phyloP scores from a whole-genome alignment of 352 stramenopile genomes.

The Phytophthora nicotianae region DNA sequence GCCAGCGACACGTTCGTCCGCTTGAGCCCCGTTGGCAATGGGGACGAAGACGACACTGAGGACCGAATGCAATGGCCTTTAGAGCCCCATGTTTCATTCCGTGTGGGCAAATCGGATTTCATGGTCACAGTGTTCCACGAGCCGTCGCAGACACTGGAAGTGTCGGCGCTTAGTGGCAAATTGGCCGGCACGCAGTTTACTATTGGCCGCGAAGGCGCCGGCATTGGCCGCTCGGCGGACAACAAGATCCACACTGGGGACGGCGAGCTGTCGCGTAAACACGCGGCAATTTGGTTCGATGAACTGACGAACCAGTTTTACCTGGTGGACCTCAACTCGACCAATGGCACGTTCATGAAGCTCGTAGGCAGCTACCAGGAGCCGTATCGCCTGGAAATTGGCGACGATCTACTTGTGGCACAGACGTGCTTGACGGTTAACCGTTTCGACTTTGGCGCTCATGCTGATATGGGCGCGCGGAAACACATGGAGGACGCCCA shows the following conservation, averaged over 20 bases:
- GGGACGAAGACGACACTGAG: slow-evolving; percentile 46
- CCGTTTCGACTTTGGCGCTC: slow-evolving; percentile 96
- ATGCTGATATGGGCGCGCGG: slow-evolving; percentile 92
- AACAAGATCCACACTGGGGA: slow-evolving; percentile 95
- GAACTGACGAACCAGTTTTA: slow-evolving; percentile 78
- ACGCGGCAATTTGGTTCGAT: slow-evolving; percentile 94
- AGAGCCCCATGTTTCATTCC: slow-evolving; percentile 62
- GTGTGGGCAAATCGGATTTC: slow-evolving; percentile 85
- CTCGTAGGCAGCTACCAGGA: slow-evolving; percentile 93
- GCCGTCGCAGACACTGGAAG: slow-evolving; percentile 53
- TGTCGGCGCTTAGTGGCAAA: slow-evolving; percentile 68
- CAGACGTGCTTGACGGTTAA: slow-evolving; percentile 97
- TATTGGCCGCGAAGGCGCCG: slow-evolving; percentile 85
- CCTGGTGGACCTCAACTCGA: slow-evolving; percentile 87
- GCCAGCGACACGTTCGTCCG: slow-evolving; percentile 76
- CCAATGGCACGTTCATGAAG: slow-evolving; percentile 97
- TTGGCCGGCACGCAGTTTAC: slow-evolving; percentile 76
- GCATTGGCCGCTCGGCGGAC: slow-evolving; percentile 86
- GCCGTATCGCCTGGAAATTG: slow-evolving; percentile 92
- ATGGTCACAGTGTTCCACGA: slow-evolving; percentile 65
- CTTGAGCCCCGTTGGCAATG: slow-evolving; percentile 43
- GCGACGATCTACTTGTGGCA: slow-evolving; percentile 96
- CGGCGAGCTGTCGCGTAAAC: slow-evolving; percentile 93
- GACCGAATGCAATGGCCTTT: slow-evolving; percentile 86
- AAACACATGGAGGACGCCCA: slow-evolving; percentile 97